Evolutionary conservation across 1,139 yeast genomes (phyloP), one percentile per base, ranked within the genome.

Genomic region (Diutina siamensis): DNA sequence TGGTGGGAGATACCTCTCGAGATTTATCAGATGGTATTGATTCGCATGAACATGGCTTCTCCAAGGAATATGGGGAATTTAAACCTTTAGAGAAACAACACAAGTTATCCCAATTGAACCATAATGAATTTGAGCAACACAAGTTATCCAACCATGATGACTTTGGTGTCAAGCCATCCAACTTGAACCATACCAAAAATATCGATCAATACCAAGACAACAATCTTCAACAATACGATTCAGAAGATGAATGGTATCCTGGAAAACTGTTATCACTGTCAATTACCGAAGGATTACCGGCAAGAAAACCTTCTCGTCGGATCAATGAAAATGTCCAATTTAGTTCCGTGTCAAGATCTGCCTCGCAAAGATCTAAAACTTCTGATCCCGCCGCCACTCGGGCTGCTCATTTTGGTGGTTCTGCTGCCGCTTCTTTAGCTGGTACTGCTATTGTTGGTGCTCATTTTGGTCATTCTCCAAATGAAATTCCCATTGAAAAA

Each of bases 391-490:
- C n/a, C n/a, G 17, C n/a, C 17, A n/a, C n/a, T 12, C 21, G 38
- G 13, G 42, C 42, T 3, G 12, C 13, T 8, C 19, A 15, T 1
- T 25, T 38, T 10, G 42, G 42, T 9, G 32, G 42, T 25, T 31
- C 13, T 3, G 31, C 42, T 3, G 42, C 42, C 12, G 42, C 42
- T 15, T 15, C 32, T 8, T 25, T 38, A 9, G 42, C 42, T 7
- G 42, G 42, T 15, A 25, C 42, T n/a, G 42, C 42, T 2, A 38
- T 38, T 12, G 42, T 38, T 15, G 42, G 42, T 9, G 42, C 42
- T 17, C 42, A 38, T 15, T 38, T 38, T 17, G 42, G 42, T 9
- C n/a, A 38, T 25, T n/a, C 42, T 38, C 33, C 42, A 10, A 18
- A 12, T 7, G 21, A 17, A 2, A 8, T n/a, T 2, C n/a, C 31